Percentiles rank a stretch among this genome's conserved stretches.
phyloP scores from a whole-genome alignment of 140 eudicot genomes.

The Stevia rebaudiana region DNA sequence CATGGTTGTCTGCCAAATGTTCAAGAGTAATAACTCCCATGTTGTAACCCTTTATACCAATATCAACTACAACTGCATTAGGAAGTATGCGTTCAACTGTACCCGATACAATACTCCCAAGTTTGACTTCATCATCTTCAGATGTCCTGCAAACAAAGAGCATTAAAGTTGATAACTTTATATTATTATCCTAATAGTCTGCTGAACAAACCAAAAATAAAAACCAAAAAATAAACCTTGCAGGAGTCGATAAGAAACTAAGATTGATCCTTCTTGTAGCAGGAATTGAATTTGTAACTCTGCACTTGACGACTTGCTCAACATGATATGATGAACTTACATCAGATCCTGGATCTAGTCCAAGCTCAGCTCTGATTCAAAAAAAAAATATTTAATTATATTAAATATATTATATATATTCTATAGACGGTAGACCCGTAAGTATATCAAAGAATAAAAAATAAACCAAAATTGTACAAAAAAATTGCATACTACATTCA shows the following conservation, averaged over 20 bases:
- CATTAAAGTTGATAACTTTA: conserved; percentile 3
- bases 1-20: conserved; percentile 88
- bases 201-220: too few species aligned
- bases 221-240: conserved; percentile 35
- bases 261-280: conserved; percentile 64
- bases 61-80: conserved; percentile 44
- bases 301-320: conserved; percentile 88
- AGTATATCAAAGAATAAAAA: not conserved
- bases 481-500: conserved; percentile 1
- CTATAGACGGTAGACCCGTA: not conserved
- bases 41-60: conserved; percentile 45
- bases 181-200: not conserved
- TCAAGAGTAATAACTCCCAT: conserved; percentile 73
- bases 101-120: conserved; percentile 81
- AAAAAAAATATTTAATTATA: not conserved
- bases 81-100: conserved; percentile 63
- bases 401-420: not conserved
- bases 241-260: conserved; percentile 60
- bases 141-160: conserved; percentile 37
- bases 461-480: not conserved
- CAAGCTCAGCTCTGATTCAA: conserved; percentile 76
- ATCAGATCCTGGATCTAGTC: conserved; percentile 75
- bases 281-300: conserved; percentile 76
- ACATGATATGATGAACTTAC: conserved; percentile 70
- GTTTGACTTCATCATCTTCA: conserved; percentile 50